Percentiles rank a stretch among this genome's conserved stretches.
Evolutionary conservation across 2,329 filamentous ascomycete species (phyloP).

Genomic region (Fusarium nelsonii): DNA sequence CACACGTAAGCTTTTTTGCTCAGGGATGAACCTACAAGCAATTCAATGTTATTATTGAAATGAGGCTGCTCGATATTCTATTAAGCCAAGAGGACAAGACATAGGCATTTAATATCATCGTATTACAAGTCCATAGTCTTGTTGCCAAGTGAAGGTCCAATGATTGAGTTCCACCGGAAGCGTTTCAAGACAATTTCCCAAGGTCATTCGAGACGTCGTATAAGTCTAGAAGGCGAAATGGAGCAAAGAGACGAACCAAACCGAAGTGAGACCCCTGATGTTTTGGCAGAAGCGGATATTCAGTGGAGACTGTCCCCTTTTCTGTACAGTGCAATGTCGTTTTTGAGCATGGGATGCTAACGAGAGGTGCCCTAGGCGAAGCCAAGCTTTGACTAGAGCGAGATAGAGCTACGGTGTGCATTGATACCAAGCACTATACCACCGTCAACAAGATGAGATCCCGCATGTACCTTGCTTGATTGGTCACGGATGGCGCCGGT

Average conservation of each 20-base stretch:
- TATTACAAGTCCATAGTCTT: constrained; percentile 20
- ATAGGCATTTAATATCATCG: constrained; percentile 7
- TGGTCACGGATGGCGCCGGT: constrained; percentile 33
- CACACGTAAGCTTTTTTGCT: constrained; percentile 36
- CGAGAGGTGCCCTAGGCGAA: not conserved
- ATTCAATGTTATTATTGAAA: constrained; percentile 1
- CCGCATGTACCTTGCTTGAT: constrained; percentile 32
- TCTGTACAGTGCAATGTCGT: constrained; percentile 39
- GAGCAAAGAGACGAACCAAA: constrained; percentile 18
- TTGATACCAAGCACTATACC: constrained; percentile 40
- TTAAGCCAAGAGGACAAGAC: constrained; percentile 27
- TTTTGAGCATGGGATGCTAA: constrained; percentile 15
- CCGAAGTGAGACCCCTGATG: constrained; percentile 33
- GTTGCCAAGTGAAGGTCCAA: constrained; percentile 21
- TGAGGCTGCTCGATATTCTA: not conserved
- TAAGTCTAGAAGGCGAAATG: constrained; percentile 30
- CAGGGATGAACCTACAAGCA: constrained; percentile 2
- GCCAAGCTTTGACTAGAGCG: constrained; percentile 25
- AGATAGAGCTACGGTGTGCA: constrained; percentile 35
- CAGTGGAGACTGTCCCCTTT: constrained; percentile 49
- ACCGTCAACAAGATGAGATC: constrained; percentile 48
- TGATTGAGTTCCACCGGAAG: constrained; percentile 22
- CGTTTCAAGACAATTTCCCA: constrained; percentile 41
- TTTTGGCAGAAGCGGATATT: constrained; percentile 39
- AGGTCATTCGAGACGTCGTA: constrained; percentile 34